Evolutionary conservation across 495 filamentous ascomycete species (phyloP).

Genomic region (Neurospora tetrasperma): DNA sequence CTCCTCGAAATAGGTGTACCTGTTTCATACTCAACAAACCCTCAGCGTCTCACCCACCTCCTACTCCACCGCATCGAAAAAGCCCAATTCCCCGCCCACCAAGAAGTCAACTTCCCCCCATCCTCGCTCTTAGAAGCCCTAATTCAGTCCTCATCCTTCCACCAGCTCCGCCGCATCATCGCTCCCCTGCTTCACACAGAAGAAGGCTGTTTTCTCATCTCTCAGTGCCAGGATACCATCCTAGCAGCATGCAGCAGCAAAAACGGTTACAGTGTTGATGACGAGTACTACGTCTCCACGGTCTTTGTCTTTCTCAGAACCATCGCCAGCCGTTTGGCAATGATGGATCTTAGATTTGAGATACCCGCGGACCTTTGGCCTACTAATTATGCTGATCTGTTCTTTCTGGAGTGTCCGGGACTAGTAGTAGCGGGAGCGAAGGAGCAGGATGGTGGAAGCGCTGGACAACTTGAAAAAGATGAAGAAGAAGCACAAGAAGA

Average conservation of each 20-base stretch:
- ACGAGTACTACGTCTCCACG: background rate
- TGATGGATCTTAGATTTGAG: background rate
- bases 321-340: background rate
- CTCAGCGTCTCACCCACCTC: background rate
- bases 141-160: background rate
- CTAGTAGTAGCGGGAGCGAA: background rate
- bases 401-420: background rate
- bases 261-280: background rate
- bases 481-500: too few species aligned
- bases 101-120: background rate
- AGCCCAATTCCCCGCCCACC: background rate
- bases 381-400: background rate
- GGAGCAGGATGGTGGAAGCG: background rate
- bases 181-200: background rate
- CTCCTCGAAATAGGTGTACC: background rate
- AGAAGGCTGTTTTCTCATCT: background rate
- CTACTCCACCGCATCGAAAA: background rate
- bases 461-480: background rate
- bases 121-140: background rate
- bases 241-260: background rate
- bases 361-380: background rate
- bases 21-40: background rate
- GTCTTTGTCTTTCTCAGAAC: background rate
- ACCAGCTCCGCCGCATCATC: background rate
- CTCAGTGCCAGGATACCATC: background rate